phyloP scores from a whole-genome alignment of 2,329 filamentous ascomycete species.

The Tothia fuscella region DNA sequence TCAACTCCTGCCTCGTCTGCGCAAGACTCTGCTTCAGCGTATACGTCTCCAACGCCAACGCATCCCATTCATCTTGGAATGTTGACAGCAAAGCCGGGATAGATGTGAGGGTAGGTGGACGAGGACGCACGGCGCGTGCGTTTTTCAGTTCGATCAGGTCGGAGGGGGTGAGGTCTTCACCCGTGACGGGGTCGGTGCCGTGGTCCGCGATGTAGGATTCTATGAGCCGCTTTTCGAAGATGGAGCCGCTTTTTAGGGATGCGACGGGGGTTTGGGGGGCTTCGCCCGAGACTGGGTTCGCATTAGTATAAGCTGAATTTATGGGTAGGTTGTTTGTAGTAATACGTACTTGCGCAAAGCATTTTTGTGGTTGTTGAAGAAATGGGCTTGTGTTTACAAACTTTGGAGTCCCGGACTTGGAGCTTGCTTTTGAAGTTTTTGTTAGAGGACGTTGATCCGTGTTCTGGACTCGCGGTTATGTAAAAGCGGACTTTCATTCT shows the following conservation, averaged over 20 bases:
- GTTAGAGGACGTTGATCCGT: too few relatives aligned
- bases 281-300: slow-evolving; percentile 77
- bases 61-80: slow-evolving; percentile 98
- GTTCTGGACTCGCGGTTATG: too few relatives aligned
- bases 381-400: too few relatives aligned
- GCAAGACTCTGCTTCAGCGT: slow-evolving; percentile 80
- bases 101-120: slow-evolving; percentile 87
- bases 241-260: slow-evolving; percentile 82
- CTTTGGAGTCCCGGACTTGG: too few relatives aligned
- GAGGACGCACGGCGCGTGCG: slow-evolving; percentile 69
- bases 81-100: slow-evolving; percentile 88
- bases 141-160: slow-evolving; percentile 84
- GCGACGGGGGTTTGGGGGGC: slow-evolving; percentile 88
- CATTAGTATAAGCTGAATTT: slow-evolving; percentile 10
- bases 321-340: not conserved
- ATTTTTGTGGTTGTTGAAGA: too few relatives aligned
- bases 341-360: slow-evolving; percentile 13
- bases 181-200: slow-evolving; percentile 81
- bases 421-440: too few relatives aligned
- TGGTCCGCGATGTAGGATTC: slow-evolving; percentile 91
- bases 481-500: too few relatives aligned
- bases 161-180: slow-evolving; percentile 69
- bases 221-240: slow-evolving; percentile 92
- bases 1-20: slow-evolving; percentile 85
- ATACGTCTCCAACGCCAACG: slow-evolving; percentile 80